A percentile compares a stretch with the other conserved stretches of the same genome.
Conservation (phyloP, 805 yeast genomes). For the Phaffomyces antillensis region DNA sequence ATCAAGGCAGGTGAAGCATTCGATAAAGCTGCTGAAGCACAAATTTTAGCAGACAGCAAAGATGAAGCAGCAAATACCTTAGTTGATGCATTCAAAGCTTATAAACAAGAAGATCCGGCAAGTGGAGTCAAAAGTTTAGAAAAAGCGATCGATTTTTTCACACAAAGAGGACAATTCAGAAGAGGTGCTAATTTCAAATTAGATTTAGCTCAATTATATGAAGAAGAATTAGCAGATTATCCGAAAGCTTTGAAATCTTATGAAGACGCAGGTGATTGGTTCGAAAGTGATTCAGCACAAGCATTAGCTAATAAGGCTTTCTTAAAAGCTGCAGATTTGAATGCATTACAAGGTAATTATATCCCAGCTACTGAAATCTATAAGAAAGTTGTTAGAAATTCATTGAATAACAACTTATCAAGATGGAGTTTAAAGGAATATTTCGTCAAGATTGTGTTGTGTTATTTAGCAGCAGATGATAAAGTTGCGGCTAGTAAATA, state of each 20-base stretch:
- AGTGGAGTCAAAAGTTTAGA: conserved; percentile 73
- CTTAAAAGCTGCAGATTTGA: conserved; percentile 82
- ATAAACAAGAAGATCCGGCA: conserved; percentile 61
- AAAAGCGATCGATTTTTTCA: conserved; percentile 76
- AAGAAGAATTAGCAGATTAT: conserved; percentile 60
- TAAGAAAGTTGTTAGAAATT: conserved; percentile 70
- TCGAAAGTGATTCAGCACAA: conserved; percentile 84
- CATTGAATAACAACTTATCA: conserved; percentile 65
- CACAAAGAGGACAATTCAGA: conserved; percentile 89
- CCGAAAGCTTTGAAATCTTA: conserved; percentile 68
- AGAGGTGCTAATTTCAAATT: conserved; percentile 91
- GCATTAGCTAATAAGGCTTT: conserved; percentile 85
- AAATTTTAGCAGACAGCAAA: conserved; percentile 62
- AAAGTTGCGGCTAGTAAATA: conserved; percentile 78
- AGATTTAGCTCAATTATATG: conserved; percentile 85
- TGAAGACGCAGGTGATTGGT: conserved; percentile 96
- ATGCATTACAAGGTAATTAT: conserved; percentile 71
- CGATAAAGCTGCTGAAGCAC: conserved; percentile 78
- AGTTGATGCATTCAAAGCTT: conserved; percentile 87
- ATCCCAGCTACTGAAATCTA: conserved; percentile 68
- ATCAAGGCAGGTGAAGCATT: conserved; percentile 76
- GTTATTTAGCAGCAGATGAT: conserved; percentile 80
- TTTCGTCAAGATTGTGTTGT: conserved; percentile 74
- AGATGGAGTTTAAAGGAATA: conserved; percentile 94
- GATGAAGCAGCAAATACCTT: conserved; percentile 90